These are phyloP conservation scores for Terfezia boudieri DNA, from an alignment of 495 filamentous ascomycete genomes.

Conservation along the genomic window DNA sequence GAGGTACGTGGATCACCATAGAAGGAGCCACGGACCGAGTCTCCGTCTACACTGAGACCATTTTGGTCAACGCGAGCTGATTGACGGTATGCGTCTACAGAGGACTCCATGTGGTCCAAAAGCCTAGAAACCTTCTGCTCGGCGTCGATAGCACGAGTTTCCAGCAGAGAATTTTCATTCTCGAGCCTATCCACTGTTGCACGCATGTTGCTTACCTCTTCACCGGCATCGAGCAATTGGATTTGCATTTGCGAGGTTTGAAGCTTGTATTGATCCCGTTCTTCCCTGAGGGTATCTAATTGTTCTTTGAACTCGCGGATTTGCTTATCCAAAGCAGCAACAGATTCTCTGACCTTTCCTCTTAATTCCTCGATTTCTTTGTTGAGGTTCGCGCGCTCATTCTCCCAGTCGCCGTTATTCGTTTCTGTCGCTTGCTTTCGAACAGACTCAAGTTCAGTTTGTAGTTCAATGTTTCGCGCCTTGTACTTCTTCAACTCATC, in stretches of 20 bases:
- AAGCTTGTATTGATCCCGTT: conserved; percentile 40
- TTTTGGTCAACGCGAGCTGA: conserved; percentile 11
- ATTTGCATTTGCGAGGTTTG: conserved; percentile 35
- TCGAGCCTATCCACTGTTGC: conserved; percentile 60
- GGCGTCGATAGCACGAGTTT: conserved; percentile 63
- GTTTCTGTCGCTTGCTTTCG: conserved; percentile 24
- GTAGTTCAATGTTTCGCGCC: conserved; percentile 56
- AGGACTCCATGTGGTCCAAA: conserved; percentile 78
- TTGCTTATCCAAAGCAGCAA: conserved; percentile 45
- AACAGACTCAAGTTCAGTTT: conserved; percentile 49
- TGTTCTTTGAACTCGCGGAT: conserved; percentile 43
- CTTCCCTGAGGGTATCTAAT: conserved; percentile 36
- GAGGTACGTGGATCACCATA: conserved; percentile 47
- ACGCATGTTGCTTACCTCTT: conserved; percentile 27
- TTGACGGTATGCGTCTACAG: conserved; percentile 83
- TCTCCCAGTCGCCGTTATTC: conserved; percentile 38
- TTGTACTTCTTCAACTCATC: conserved; percentile 82
- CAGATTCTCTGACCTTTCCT: conserved; percentile 38
- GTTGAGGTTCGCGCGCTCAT: conserved; percentile 45
- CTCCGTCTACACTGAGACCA: conserved; percentile 27
- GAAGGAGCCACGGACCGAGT: conserved; percentile 30
- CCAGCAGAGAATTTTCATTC: conserved; percentile 55
- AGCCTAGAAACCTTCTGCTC: conserved; percentile 83
- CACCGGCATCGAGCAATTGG: conserved; percentile 31
- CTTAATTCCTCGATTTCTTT: conserved; percentile 45